Evolutionary conservation across 306 rosid genomes (phyloP).

Genomic region (Calophaca sinica): DNA sequence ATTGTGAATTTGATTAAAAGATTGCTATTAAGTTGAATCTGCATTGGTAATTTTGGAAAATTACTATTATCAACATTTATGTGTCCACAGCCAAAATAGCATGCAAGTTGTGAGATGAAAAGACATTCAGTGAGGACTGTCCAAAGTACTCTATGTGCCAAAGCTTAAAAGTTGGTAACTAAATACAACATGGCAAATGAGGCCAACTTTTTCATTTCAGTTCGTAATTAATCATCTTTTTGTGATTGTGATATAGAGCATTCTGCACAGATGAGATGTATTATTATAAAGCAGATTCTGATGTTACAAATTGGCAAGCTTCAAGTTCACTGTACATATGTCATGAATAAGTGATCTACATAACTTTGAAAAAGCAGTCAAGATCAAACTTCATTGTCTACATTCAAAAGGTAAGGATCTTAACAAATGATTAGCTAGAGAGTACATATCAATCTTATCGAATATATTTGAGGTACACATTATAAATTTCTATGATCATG

Average conservation of each 20-base stretch:
- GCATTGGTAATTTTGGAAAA: too few species aligned
- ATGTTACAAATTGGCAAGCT: constrained; percentile 11
- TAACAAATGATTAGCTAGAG: constrained; percentile 46
- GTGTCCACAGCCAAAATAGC: too few species aligned
- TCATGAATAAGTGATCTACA: constrained; percentile 18
- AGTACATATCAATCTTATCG: constrained; percentile 4
- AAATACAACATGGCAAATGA: neutral
- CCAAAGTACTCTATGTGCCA: constrained; percentile 35
- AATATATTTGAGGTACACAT: constrained; percentile 32
- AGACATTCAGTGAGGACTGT: neutral
- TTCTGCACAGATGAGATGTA: neutral
- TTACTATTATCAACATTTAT: too few species aligned
- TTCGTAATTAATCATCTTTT: constrained; percentile 34
- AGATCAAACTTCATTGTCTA: neutral
- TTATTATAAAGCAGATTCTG: constrained; percentile 31
- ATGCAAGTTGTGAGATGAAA: neutral
- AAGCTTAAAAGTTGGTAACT: constrained; percentile 31
- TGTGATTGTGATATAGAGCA: too few species aligned
- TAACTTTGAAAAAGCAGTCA: neutral
- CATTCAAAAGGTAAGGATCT: constrained; percentile 27
- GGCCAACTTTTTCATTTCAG: constrained; percentile 38
- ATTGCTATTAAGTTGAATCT: too few species aligned
- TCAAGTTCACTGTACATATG: constrained; percentile 11
- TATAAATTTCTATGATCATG: constrained; percentile 57
- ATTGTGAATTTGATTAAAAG: neutral